These are phyloP conservation scores for Suhomyces atakaporum DNA, from an alignment of 1,139 yeast species.

Conservation along the genomic window DNA sequence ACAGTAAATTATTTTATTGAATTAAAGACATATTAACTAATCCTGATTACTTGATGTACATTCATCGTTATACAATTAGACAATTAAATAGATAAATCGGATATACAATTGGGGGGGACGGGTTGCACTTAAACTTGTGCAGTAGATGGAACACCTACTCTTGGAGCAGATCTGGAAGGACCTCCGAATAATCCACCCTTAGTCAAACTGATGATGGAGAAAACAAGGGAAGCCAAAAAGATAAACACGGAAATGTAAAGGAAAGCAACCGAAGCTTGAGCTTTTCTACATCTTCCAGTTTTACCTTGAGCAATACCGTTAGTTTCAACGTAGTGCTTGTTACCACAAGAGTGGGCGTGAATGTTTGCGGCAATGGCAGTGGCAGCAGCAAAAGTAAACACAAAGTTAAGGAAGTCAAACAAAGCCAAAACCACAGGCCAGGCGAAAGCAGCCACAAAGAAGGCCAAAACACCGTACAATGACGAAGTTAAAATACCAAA, in stretches of 20 bases:
- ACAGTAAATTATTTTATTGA: too few relatives aligned
- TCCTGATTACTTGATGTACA: neutral
- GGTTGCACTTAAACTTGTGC: constrained; percentile 85
- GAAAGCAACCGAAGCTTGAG: constrained; percentile 91
- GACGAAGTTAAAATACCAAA: constrained; percentile 81
- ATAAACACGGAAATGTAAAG: constrained; percentile 81
- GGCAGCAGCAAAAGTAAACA: constrained; percentile 93
- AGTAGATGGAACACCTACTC: constrained; percentile 87
- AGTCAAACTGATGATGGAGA: constrained; percentile 59
- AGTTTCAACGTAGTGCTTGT: constrained; percentile 58
- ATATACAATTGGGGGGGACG: too few relatives aligned
- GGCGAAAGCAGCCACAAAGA: constrained; percentile 75
- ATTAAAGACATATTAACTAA: too few relatives aligned
- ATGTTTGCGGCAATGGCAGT: constrained; percentile 91
- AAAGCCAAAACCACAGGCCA: constrained; percentile 78
- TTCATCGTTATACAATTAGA: neutral
- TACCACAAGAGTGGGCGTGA: constrained; percentile 81
- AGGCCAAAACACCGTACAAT: constrained; percentile 77
- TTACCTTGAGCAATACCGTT: constrained; percentile 79
- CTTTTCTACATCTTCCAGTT: constrained; percentile 85
- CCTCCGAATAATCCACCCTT: constrained; percentile 78
- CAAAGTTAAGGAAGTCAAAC: constrained; percentile 83
- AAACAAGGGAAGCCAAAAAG: constrained; percentile 66
- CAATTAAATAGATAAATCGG: too few relatives aligned
- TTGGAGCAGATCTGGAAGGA: constrained; percentile 58